Conservation (phyloP, 2,329 filamentous ascomycete genomes). For the Penicillium frequentans region DNA sequence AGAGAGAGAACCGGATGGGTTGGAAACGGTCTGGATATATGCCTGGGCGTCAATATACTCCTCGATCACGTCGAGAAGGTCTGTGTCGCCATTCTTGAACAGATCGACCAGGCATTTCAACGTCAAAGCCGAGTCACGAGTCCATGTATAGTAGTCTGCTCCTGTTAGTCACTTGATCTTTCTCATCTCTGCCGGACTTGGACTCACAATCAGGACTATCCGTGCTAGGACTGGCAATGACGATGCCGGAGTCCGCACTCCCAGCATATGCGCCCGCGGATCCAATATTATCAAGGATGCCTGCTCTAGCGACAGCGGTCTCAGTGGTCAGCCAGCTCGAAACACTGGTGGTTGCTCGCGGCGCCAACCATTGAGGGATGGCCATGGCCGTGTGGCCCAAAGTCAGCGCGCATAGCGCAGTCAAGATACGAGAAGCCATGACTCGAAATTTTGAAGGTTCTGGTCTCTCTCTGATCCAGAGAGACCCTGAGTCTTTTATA, state of each 20-base stretch:
- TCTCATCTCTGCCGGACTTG: constrained; percentile 19
- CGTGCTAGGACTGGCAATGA: constrained; percentile 51
- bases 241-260: constrained; percentile 52
- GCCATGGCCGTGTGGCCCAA: constrained; percentile 19
- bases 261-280: constrained; percentile 49
- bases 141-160: constrained; percentile 81
- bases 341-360: constrained; percentile 20
- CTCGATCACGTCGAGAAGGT: constrained; percentile 62
- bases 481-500: constrained; percentile 11
- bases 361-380: constrained; percentile 12
- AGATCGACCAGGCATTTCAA: constrained; percentile 69
- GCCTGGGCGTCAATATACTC: constrained; percentile 70
- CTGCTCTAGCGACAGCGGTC: constrained; percentile 50
- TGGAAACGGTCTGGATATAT: constrained; percentile 64
- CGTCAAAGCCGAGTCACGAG: constrained; percentile 69
- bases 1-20: constrained; percentile 63
- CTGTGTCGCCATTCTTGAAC: constrained; percentile 61
- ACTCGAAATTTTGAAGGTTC: not conserved
- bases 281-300: constrained; percentile 57
- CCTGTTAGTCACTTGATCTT: not conserved
- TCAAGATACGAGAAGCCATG: constrained; percentile 21
- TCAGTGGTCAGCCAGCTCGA: constrained; percentile 38
- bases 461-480: not conserved
- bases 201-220: constrained; percentile 52
- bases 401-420: constrained; percentile 20